A percentile compares a stretch with the other conserved stretches of the same genome.
Evolutionary conservation across 331 rosid species (phyloP).

Genomic region (Phaseolus coccineus): DNA sequence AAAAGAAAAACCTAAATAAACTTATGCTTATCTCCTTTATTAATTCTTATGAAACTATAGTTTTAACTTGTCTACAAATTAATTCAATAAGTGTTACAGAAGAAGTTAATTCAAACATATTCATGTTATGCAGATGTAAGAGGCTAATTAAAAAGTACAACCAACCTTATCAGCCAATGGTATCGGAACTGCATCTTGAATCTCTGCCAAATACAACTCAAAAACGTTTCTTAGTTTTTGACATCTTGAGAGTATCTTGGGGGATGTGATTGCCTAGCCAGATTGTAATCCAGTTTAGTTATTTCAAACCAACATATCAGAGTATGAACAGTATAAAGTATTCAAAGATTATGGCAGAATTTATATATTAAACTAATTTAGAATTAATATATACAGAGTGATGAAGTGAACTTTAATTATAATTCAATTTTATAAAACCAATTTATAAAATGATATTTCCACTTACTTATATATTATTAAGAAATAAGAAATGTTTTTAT

Average conservation of each 20-base stretch:
- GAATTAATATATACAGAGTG: neutral
- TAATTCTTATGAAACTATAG: too few species aligned
- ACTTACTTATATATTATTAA: too few species aligned
- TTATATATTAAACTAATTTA: conserved; percentile 44
- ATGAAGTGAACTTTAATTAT: too few species aligned
- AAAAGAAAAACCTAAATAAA: too few species aligned
- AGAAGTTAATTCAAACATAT: too few species aligned
- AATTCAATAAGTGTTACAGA: too few species aligned
- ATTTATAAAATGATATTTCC: too few species aligned
- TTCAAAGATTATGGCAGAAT: conserved; percentile 20
- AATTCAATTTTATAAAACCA: too few species aligned
- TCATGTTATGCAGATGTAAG: neutral
- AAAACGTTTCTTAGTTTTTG: conserved; percentile 51
- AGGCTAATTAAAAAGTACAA: conserved; percentile 19
- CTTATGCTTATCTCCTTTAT: too few species aligned
- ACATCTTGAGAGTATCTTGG: conserved; percentile 58
- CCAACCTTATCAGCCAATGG: conserved; percentile 65
- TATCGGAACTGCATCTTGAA: conserved; percentile 57
- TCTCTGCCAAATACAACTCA: conserved; percentile 52
- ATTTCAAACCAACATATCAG: neutral
- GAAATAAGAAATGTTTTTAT: too few species aligned
- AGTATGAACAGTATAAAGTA: neutral
- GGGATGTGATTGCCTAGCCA: conserved; percentile 59
- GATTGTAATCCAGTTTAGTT: conserved; percentile 33
- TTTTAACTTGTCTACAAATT: too few species aligned